Percentiles rank a stretch among this genome's conserved stretches.
These are phyloP conservation scores for Loxodes magnus DNA, from an alignment of 73 alveolate genomes.

Conservation along the genomic window DNA sequence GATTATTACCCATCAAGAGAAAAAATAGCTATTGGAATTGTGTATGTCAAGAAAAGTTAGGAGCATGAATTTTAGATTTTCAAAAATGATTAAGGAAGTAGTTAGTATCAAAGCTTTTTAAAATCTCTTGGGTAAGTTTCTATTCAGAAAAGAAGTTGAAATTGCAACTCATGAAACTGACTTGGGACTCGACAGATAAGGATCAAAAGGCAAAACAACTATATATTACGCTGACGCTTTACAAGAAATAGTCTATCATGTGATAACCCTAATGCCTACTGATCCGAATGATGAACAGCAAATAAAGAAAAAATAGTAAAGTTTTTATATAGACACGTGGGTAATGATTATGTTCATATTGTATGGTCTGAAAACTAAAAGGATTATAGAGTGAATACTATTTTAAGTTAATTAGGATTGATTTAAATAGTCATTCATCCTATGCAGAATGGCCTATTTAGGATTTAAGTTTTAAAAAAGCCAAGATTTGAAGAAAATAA, in stretches of 20 bases:
- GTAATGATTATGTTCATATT: conserved; percentile 16
- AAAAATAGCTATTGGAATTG: not conserved
- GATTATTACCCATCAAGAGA: conserved; percentile 1
- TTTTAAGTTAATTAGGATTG: conserved; percentile 2
- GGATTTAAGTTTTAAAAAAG: conserved; percentile 5
- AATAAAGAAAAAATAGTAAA: conserved; percentile 1
- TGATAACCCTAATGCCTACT: conserved; percentile 13
- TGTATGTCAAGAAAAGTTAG: conserved; percentile 8
- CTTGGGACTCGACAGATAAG: conserved; percentile 8
- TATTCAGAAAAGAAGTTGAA: too few relatives aligned
- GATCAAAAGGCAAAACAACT: conserved; percentile 6
- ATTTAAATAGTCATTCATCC: conserved; percentile 8
- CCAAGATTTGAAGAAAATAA: too few relatives aligned
- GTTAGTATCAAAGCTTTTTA: conserved; percentile 1
- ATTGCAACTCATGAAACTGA: not conserved
- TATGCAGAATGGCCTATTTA: not conserved
- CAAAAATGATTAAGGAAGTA: not conserved
- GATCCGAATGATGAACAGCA: conserved; percentile 7
- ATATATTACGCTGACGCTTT: conserved; percentile 10
- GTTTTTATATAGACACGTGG: conserved; percentile 14
- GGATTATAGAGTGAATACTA: conserved; percentile 6
- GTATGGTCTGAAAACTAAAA: conserved; percentile 7
- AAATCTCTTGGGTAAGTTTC: not conserved
- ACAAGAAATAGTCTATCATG: conserved; percentile 8
- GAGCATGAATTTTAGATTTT: conserved; percentile 10